Percentiles rank a stretch among this genome's conserved stretches.
Evolutionary conservation across 768 basidiomycete genomes (phyloP).

Genomic region (Lactarius evosmus): DNA sequence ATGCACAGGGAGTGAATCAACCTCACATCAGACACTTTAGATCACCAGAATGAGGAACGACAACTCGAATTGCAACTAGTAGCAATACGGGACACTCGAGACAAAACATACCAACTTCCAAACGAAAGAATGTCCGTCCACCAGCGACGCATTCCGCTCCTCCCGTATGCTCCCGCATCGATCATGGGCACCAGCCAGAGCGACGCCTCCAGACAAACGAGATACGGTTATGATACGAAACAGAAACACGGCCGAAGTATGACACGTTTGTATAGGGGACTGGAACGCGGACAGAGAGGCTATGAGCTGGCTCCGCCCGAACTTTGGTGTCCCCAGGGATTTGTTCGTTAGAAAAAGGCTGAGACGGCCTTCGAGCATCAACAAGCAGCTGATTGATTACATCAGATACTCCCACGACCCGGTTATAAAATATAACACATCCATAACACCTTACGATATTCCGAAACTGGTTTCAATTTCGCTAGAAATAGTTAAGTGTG

Average conservation of each 20-base stretch:
- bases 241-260: conserved; percentile 8
- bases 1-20: background rate
- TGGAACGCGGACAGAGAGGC: conserved; percentile 94
- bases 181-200: conserved; percentile 74
- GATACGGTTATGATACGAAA: conserved; percentile 47
- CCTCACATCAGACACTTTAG: background rate
- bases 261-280: conserved; percentile 65
- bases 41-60: background rate
- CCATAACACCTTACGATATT: background rate
- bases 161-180: conserved; percentile 36
- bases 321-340: conserved; percentile 84
- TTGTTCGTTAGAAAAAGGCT: conserved; percentile 51
- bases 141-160: conserved; percentile 35
- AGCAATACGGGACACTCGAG: background rate
- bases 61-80: background rate
- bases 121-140: conserved; percentile 36
- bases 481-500: too few species aligned
- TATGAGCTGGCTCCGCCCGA: conserved; percentile 78
- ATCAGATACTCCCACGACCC: conserved; percentile 42
- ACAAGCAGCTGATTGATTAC: conserved; percentile 32
- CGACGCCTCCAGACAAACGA: conserved; percentile 60
- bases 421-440: too few species aligned
- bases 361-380: background rate
- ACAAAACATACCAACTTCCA: background rate
- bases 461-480: background rate